Percentiles rank a stretch among this genome's conserved stretches.
Evolutionary conservation across 345 rosid species (phyloP).

Genomic region (Linum usitatissimum): DNA sequence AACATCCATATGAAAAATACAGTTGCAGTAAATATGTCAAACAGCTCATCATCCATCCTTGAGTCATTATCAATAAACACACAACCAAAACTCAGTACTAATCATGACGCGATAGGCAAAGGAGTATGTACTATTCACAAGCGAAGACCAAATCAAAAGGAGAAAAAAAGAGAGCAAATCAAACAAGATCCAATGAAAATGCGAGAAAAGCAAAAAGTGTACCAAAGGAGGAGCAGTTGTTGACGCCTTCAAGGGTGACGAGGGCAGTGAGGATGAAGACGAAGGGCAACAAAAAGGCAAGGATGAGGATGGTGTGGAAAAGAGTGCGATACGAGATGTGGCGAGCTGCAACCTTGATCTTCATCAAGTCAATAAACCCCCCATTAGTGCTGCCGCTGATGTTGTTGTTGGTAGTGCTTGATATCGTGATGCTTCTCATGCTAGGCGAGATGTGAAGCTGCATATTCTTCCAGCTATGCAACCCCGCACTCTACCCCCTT

Average conservation of each 20-base stretch:
- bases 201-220: not conserved
- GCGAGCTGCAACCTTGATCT: conserved; percentile 99
- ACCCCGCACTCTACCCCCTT: conserved; percentile 29
- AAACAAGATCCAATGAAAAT: conserved; percentile 19
- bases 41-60: not conserved
- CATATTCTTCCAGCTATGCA: conserved; percentile 66
- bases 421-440: conserved; percentile 99
- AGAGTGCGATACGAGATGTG: conserved; percentile 94
- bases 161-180: not conserved
- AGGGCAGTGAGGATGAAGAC: conserved; percentile 96
- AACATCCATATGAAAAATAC: not conserved
- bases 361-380: conserved; percentile 96
- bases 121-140: not conserved
- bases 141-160: not conserved
- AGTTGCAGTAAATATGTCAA: not conserved
- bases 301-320: conserved; percentile 87
- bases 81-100: not conserved
- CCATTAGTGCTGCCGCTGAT: conserved; percentile 21
- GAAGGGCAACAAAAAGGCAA: conserved; percentile 96
- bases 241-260: conserved; percentile 99
- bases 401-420: conserved; percentile 44
- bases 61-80: not conserved
- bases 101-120: not conserved
- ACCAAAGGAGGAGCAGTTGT: conserved; percentile 99
- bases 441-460: conserved; percentile 99